Conservation (phyloP, 768 basidiomycete species). For the Favolaschia claudopus region DNA sequence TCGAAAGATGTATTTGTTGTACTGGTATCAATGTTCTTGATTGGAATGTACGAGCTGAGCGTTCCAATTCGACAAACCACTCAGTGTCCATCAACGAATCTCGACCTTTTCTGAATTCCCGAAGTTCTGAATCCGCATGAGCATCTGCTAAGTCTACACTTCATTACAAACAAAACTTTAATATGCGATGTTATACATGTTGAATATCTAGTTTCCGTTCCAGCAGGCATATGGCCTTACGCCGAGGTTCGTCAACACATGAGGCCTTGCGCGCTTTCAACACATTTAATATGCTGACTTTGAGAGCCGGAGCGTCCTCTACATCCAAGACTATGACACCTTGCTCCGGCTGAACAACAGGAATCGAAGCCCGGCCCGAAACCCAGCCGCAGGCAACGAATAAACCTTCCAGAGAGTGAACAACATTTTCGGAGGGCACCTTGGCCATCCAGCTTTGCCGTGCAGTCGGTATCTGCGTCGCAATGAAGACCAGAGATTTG, state of each 20-base stretch:
- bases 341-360: constrained; percentile 29
- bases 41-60: too few species aligned
- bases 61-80: too few species aligned
- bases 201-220: not conserved
- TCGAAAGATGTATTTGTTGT: too few species aligned
- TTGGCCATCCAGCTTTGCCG: constrained; percentile 36
- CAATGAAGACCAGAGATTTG: constrained; percentile 29
- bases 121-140: too few species aligned
- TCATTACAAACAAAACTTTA: too few species aligned
- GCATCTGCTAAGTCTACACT: too few species aligned
- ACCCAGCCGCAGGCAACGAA: constrained; percentile 57
- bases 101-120: too few species aligned
- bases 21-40: too few species aligned
- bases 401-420: constrained; percentile 55
- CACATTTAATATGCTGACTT: not conserved
- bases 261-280: constrained; percentile 10
- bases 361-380: constrained; percentile 5
- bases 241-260: not conserved
- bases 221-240: constrained; percentile 17
- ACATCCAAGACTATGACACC: constrained; percentile 50
- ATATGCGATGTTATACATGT: constrained; percentile 12
- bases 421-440: constrained; percentile 40
- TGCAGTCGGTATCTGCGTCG: constrained; percentile 8
- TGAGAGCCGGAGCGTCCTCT: not conserved
- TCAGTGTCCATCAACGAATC: too few species aligned